These are phyloP conservation scores for Mycena floridula DNA, from an alignment of 768 basidiomycete species.

Conservation along the genomic window DNA sequence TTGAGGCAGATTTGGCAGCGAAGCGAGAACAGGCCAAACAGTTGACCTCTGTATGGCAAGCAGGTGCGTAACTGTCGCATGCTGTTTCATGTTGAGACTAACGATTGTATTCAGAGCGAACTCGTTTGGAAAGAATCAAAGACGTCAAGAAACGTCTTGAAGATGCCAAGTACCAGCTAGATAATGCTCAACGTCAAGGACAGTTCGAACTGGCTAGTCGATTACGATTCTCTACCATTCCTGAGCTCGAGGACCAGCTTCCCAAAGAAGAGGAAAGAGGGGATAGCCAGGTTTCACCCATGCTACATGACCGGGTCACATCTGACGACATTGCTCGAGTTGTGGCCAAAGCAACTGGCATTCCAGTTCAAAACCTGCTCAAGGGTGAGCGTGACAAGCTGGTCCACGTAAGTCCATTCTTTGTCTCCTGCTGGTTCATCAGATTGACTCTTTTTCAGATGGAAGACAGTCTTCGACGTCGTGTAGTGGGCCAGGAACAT, in stretches of 20 bases:
- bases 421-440: neutral
- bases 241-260: conserved; percentile 67
- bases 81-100: neutral
- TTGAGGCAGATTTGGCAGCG: conserved; percentile 53
- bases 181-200: conserved; percentile 86
- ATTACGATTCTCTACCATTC: conserved; percentile 82
- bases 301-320: conserved; percentile 83
- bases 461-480: conserved; percentile 69
- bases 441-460: conserved; percentile 43
- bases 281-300: conserved; percentile 37
- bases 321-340: conserved; percentile 87
- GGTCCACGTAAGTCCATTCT: conserved; percentile 57
- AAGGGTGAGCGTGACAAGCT: conserved; percentile 89
- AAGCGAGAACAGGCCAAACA: conserved; percentile 61
- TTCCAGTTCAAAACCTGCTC: conserved; percentile 82
- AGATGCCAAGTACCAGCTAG: conserved; percentile 78
- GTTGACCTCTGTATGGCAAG: conserved; percentile 67
- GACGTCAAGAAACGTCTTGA: conserved; percentile 71
- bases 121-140: conserved; percentile 63
- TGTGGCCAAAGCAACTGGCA: conserved; percentile 84
- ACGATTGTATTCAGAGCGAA: conserved; percentile 45
- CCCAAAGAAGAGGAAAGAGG: conserved; percentile 48
- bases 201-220: conserved; percentile 78
- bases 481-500: conserved; percentile 89
- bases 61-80: conserved; percentile 35